Evolutionary conservation across 2,329 filamentous ascomycete species (phyloP).

Genomic region (Clathrospora elynae): DNA sequence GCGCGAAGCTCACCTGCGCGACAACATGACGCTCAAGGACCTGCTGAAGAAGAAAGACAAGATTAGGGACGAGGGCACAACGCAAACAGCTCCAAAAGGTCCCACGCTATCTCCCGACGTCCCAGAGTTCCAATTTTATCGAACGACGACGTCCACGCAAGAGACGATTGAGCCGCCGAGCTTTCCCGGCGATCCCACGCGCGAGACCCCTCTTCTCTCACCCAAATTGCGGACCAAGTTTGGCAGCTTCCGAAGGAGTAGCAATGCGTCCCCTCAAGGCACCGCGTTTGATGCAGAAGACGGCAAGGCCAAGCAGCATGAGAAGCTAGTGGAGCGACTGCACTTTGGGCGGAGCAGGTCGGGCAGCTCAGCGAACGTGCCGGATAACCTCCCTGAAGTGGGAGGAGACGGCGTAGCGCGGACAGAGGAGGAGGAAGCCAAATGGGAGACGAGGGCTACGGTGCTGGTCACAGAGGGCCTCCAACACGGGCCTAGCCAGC

Average conservation of each 20-base stretch:
- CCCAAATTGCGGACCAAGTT: slow-evolving; percentile 36
- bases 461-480: slow-evolving; percentile 71
- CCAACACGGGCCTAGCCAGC: slow-evolving; percentile 38
- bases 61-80: slow-evolving; percentile 57
- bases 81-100: slow-evolving; percentile 25
- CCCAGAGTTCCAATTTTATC: slow-evolving; percentile 78
- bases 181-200: slow-evolving; percentile 52
- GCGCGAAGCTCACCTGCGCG: slow-evolving; percentile 18
- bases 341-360: slow-evolving; percentile 63
- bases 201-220: slow-evolving; percentile 36
- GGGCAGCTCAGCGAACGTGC: slow-evolving; percentile 73
- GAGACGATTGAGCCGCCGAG: slow-evolving; percentile 76
- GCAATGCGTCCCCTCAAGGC: slow-evolving; percentile 37
- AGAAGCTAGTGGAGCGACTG: slow-evolving; percentile 70
- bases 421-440: slow-evolving; percentile 58
- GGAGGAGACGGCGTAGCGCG: slow-evolving; percentile 51
- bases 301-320: slow-evolving; percentile 11
- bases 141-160: slow-evolving; percentile 79
- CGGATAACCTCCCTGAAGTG: slow-evolving; percentile 79
- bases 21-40: slow-evolving; percentile 63
- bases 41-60: slow-evolving; percentile 66
- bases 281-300: slow-evolving; percentile 15
- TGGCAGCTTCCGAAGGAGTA: slow-evolving; percentile 42
- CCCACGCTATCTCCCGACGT: slow-evolving; percentile 39
- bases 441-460: slow-evolving; percentile 95